Evolutionary conservation across 495 filamentous ascomycete species (phyloP).

Genomic region (Sabuloglossum arenarium): DNA sequence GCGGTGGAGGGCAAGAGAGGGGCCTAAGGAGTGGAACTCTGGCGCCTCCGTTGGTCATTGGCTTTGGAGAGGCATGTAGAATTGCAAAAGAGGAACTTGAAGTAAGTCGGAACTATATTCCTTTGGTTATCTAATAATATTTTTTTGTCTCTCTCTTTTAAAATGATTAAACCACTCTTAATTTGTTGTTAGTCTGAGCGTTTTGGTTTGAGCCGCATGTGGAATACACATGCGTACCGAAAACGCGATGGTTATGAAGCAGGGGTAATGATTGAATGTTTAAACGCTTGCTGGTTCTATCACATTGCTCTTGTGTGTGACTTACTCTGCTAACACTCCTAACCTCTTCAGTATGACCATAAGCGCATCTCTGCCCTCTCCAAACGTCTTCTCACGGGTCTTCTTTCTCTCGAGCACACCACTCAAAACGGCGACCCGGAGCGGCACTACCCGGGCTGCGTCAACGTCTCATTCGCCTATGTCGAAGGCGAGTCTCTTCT

Average conservation of each 20-base stretch:
- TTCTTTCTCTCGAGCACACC: slow-evolving; percentile 81
- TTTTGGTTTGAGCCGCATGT: slow-evolving; percentile 24
- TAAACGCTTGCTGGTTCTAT: slow-evolving; percentile 2
- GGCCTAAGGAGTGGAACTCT: slow-evolving; percentile 86
- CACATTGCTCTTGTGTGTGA: neutral
- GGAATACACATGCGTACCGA: slow-evolving; percentile 16
- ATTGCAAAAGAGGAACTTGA: slow-evolving; percentile 73
- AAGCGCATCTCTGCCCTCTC: slow-evolving; percentile 66
- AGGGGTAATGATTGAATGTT: slow-evolving; percentile 25
- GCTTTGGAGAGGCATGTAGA: slow-evolving; percentile 88
- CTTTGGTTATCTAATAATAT: neutral
- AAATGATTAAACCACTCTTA: slow-evolving; percentile 37
- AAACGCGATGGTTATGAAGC: slow-evolving; percentile 31
- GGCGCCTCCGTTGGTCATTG: slow-evolving; percentile 71
- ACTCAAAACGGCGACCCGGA: slow-evolving; percentile 69
- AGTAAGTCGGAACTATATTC: slow-evolving; percentile 31
- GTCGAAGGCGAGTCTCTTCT: slow-evolving; percentile 93
- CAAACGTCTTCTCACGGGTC: slow-evolving; percentile 56
- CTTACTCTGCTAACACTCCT: neutral
- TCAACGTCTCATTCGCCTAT: slow-evolving; percentile 96
- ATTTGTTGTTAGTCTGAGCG: slow-evolving; percentile 42
- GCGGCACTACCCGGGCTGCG: slow-evolving; percentile 83
- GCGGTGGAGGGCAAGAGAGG: slow-evolving; percentile 87
- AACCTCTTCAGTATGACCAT: slow-evolving; percentile 53
- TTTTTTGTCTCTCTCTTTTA: slow-evolving; percentile 5